phyloP scores from a whole-genome alignment of 306 rosid species.

The Pterocarpus santalinus region DNA sequence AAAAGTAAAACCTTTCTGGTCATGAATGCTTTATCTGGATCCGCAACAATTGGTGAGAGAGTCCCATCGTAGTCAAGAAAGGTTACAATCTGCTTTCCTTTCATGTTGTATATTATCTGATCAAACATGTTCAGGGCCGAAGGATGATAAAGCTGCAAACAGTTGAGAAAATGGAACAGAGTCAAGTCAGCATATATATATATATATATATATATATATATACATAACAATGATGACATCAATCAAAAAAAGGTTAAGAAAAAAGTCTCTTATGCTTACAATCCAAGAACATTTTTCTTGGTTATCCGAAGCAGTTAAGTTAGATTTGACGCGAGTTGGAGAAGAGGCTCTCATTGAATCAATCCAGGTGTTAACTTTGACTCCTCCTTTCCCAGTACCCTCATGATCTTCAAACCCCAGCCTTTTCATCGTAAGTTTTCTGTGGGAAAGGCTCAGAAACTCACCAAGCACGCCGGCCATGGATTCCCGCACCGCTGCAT shows the following conservation, averaged over 20 bases:
- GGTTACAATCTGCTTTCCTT: conserved; percentile 77
- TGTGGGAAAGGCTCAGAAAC: conserved; percentile 51
- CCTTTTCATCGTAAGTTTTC: conserved; percentile 53
- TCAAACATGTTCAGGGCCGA: conserved; percentile 79
- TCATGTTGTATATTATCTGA: conserved; percentile 59
- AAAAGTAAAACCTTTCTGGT: conserved; percentile 66
- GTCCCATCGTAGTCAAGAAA: conserved; percentile 98
- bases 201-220: background rate
- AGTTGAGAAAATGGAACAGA: background rate
- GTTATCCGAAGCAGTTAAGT: conserved; percentile 45
- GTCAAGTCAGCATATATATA: background rate
- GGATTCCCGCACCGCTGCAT: conserved; percentile 49
- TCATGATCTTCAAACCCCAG: conserved; percentile 53
- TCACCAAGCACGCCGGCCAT: conserved; percentile 52
- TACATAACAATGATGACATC: background rate
- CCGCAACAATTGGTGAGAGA: conserved; percentile 88
- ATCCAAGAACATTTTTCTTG: conserved; percentile 64
- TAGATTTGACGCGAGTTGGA: conserved; percentile 66
- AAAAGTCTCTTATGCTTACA: conserved; percentile 53
- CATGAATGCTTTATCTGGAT: conserved; percentile 95
- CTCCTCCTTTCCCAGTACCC: conserved; percentile 27
- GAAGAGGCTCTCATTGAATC: conserved; percentile 95
- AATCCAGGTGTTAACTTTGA: conserved; percentile 68
- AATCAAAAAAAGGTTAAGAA: background rate
- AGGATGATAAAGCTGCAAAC: conserved; percentile 70